Percentiles rank a stretch among this genome's conserved stretches.
phyloP scores from a whole-genome alignment of 176 grass and related monocot genomes.

The Oryza glaberrima region DNA sequence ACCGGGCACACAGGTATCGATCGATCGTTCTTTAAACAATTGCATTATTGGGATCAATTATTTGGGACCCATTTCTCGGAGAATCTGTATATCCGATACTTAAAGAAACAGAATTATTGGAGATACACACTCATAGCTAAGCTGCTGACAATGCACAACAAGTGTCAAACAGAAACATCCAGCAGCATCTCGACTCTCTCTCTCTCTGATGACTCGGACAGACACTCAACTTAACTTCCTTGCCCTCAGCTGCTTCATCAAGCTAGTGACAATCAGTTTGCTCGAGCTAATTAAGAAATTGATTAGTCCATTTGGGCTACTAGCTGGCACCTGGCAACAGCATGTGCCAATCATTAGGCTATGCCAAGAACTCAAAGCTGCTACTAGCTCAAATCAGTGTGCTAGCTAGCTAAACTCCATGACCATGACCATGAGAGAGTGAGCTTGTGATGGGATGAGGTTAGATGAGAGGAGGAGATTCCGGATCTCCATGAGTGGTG shows the following conservation, averaged over 20 bases:
- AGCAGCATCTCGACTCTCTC: background rate
- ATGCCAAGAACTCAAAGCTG: background rate
- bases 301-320: background rate
- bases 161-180: background rate
- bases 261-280: background rate
- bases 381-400: background rate
- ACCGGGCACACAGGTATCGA: background rate
- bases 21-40: background rate
- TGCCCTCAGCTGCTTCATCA: background rate
- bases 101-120: slow-evolving; percentile 40
- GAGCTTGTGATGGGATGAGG: background rate
- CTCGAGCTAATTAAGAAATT: background rate
- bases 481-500: background rate
- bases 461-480: background rate
- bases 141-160: background rate
- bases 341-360: slow-evolving; percentile 3
- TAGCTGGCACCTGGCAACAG: slow-evolving; percentile 20
- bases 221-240: background rate
- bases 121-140: background rate
- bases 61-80: background rate
- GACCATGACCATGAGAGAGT: background rate
- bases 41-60: slow-evolving; percentile 39
- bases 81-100: background rate
- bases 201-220: background rate
- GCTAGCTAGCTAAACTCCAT: background rate